Percentiles rank a stretch among this genome's conserved stretches.
These are phyloP conservation scores for Russula brevipes DNA, from an alignment of 768 basidiomycete genomes.

Conservation along the genomic window DNA sequence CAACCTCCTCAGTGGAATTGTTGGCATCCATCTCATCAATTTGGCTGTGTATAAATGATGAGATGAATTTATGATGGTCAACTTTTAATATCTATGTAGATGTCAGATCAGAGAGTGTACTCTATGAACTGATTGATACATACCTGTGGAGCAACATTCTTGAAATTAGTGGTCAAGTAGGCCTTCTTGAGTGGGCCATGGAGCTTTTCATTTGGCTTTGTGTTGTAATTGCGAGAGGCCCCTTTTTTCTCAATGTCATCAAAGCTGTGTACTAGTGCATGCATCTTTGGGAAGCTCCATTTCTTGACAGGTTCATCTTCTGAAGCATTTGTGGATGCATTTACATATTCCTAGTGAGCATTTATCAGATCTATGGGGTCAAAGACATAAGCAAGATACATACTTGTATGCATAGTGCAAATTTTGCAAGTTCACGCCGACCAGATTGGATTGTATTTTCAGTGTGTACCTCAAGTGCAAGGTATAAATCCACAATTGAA, in stretches of 20 bases:
- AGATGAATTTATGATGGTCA: background rate
- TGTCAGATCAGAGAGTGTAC: background rate
- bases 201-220: background rate
- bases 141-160: background rate
- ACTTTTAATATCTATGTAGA: background rate
- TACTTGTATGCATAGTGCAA: background rate
- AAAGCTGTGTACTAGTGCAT: background rate
- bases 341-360: background rate
- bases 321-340: background rate
- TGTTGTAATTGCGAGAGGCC: background rate
- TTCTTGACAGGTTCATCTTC: background rate
- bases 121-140: background rate
- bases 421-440: background rate
- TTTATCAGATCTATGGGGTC: background rate
- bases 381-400: background rate
- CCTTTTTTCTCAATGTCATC: background rate
- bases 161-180: background rate
- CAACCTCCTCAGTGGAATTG: no score
- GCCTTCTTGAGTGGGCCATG: background rate
- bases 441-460: background rate
- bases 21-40: background rate
- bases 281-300: background rate
- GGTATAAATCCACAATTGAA: background rate
- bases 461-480: background rate
- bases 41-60: background rate